Evolutionary conservation across 768 basidiomycete genomes (phyloP).

Genomic region (Rhizopogon vulgaris): DNA sequence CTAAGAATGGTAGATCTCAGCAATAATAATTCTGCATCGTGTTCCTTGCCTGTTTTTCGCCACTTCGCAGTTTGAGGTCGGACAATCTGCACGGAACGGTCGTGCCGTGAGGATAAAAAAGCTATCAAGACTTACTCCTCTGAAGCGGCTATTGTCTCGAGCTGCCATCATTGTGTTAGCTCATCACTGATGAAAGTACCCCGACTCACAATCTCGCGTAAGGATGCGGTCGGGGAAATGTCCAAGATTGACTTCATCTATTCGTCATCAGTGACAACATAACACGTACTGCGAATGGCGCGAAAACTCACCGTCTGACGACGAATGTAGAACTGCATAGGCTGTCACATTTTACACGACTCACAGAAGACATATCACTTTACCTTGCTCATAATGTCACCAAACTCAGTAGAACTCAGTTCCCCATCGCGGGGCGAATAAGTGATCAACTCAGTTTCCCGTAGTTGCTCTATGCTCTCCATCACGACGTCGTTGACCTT

Average conservation of each 20-base stretch:
- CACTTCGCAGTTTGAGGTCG: conserved; percentile 61
- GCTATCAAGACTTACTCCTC: conserved; percentile 49
- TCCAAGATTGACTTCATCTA: conserved; percentile 67
- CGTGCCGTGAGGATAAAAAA: background rate
- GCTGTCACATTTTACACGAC: conserved; percentile 4
- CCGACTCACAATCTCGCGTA: conserved; percentile 61
- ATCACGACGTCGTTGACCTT: conserved; percentile 69
- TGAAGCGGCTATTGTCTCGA: conserved; percentile 58
- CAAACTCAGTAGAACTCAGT: conserved; percentile 64
- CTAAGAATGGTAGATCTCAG: conserved; percentile 15
- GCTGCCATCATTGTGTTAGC: conserved; percentile 28
- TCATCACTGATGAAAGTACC: background rate
- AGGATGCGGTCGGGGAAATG: conserved; percentile 44
- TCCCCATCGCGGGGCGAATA: conserved; percentile 34
- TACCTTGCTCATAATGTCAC: conserved; percentile 86
- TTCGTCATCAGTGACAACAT: background rate
- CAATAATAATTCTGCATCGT: background rate
- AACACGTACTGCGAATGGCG: background rate
- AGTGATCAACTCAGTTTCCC: conserved; percentile 55
- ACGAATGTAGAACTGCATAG: conserved; percentile 63
- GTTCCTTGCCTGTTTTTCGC: conserved; percentile 62
- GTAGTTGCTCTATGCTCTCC: conserved; percentile 55
- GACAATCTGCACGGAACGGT: conserved; percentile 42
- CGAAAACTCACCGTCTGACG: conserved; percentile 49
- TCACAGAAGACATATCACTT: background rate